Evolutionary conservation across 2,329 filamentous ascomycete species (phyloP).

Genomic region (Verticillium tricorpus): DNA sequence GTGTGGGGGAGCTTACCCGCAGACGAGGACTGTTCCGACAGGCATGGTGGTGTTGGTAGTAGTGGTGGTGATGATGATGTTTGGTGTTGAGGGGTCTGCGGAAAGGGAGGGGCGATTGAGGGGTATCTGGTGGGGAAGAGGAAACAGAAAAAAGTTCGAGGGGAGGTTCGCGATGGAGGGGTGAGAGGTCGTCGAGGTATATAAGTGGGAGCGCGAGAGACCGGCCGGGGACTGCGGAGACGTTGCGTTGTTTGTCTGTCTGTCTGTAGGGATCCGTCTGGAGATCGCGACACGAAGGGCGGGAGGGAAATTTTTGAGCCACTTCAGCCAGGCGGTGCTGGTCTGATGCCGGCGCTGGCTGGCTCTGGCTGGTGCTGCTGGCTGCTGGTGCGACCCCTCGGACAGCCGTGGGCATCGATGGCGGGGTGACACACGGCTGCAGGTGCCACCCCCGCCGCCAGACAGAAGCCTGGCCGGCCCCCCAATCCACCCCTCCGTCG

Average conservation of each 20-base stretch:
- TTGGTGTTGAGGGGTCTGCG: slow-evolving; percentile 1
- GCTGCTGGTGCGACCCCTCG: not conserved
- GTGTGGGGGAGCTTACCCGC: slow-evolving; percentile 62
- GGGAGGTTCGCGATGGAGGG: not conserved
- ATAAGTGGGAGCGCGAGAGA: not conserved
- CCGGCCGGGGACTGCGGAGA: not conserved
- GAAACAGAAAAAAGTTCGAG: slow-evolving; percentile 11
- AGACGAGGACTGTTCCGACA: slow-evolving; percentile 84
- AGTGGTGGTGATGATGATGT: slow-evolving; percentile 13
- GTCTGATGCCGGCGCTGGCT: too few relatives aligned
- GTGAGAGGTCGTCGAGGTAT: not conserved
- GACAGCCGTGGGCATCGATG: not conserved
- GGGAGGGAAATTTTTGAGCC: not conserved
- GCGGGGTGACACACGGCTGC: not conserved
- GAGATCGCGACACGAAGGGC: not conserved
- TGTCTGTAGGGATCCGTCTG: not conserved
- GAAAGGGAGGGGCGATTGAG: not conserved
- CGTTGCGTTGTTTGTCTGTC: not conserved
- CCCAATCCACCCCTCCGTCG: not conserved
- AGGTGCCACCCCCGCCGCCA: not conserved
- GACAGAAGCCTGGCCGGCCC: not conserved
- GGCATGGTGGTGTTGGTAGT: slow-evolving; percentile 50
- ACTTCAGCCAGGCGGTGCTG: not conserved
- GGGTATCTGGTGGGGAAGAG: slow-evolving; percentile 8
- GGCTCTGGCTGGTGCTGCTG: too few relatives aligned